Evolutionary conservation across 371 early-diverging fungal genomes (phyloP).

Genomic region (Zychaea mexicana): DNA sequence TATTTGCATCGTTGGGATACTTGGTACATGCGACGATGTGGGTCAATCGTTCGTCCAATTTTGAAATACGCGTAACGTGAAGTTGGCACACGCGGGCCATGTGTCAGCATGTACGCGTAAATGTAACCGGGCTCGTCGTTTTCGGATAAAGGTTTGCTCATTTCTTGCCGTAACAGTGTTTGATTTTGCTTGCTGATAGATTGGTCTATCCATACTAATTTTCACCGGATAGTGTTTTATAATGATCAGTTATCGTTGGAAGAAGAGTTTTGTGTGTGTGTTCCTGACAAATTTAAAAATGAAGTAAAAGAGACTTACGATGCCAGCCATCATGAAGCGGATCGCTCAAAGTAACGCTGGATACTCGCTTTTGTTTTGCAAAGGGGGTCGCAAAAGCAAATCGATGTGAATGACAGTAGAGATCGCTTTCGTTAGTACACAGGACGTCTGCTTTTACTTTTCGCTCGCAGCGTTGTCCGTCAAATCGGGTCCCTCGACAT

Average conservation of each 20-base stretch:
- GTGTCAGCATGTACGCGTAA: constrained; percentile 45
- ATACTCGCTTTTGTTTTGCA: background rate
- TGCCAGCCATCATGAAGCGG: constrained; percentile 18
- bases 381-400: background rate
- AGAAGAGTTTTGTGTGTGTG: background rate
- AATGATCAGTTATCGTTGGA: too few relatives aligned
- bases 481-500: constrained; percentile 18
- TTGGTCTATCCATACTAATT: constrained; percentile 31
- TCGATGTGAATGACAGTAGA: constrained; percentile 11
- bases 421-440: constrained; percentile 8
- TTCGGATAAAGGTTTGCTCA: constrained; percentile 47
- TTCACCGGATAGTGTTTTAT: background rate
- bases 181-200: constrained; percentile 9
- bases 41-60: constrained; percentile 54
- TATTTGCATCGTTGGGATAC: constrained; percentile 46
- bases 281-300: background rate
- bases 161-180: constrained; percentile 26
- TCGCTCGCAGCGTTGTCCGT: constrained; percentile 18
- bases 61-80: constrained; percentile 50
- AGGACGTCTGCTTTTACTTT: constrained; percentile 4
- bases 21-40: constrained; percentile 54
- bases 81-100: constrained; percentile 31
- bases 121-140: constrained; percentile 55
- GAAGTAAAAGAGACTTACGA: constrained; percentile 8
- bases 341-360: background rate